These are phyloP conservation scores for Panaeolus papilionaceus DNA, from an alignment of 768 basidiomycete species.

Conservation along the genomic window DNA sequence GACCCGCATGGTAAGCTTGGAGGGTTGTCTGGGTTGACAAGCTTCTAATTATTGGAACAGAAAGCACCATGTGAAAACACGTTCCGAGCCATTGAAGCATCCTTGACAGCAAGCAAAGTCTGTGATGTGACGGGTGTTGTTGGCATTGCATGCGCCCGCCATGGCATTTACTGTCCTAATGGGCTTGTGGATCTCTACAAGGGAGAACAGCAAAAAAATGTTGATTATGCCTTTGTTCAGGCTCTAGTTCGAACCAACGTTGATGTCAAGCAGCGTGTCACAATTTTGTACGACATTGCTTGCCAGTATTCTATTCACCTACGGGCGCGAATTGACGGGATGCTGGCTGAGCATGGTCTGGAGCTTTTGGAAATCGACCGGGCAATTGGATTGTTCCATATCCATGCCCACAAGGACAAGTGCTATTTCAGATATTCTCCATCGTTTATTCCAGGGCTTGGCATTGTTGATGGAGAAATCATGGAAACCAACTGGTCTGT, in stretches of 20 bases:
- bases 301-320: slow-evolving; percentile 35
- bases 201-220: slow-evolving; percentile 36
- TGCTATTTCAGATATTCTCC: slow-evolving; percentile 23
- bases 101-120: slow-evolving; percentile 20
- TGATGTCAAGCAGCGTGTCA: not conserved
- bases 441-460: slow-evolving; percentile 18
- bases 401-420: slow-evolving; percentile 21
- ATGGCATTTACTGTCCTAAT: slow-evolving; percentile 38
- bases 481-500: slow-evolving; percentile 27
- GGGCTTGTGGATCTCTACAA: slow-evolving; percentile 37
- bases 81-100: slow-evolving; percentile 27
- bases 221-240: slow-evolving; percentile 34
- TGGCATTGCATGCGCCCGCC: slow-evolving; percentile 36
- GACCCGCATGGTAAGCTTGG: slow-evolving; percentile 20
- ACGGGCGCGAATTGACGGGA: slow-evolving; percentile 19
- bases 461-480: slow-evolving; percentile 25
- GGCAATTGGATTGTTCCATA: slow-evolving; percentile 26
- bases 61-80: slow-evolving; percentile 24
- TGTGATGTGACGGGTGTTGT: slow-evolving; percentile 35
- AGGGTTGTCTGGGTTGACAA: no score
- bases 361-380: slow-evolving; percentile 1
- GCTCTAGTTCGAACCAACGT: slow-evolving; percentile 22
- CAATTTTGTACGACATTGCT: slow-evolving; percentile 37
- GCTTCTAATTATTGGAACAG: not conserved
- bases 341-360: slow-evolving; percentile 1